Evolutionary conservation across 2,329 filamentous ascomycete genomes (phyloP), one percentile per base, ranked within the genome.

Genomic region (Ramularia collo-cygni): DNA sequence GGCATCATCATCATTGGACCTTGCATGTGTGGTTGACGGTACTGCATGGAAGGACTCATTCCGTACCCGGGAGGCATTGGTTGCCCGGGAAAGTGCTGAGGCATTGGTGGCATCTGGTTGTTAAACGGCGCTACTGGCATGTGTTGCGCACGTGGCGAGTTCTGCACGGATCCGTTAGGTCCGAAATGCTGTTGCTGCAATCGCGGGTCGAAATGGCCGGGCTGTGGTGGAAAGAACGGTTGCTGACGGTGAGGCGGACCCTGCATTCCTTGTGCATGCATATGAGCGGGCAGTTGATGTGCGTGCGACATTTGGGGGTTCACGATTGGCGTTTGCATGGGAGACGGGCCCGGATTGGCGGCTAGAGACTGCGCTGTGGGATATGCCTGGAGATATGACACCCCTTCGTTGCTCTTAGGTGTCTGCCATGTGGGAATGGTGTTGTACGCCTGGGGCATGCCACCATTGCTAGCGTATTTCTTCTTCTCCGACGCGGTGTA

Each of bases 371-470:
- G 69, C 52, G 79, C 65, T 35, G 77, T 74, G 52, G 93, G 86
- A 62, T 95, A 92, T 56, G 85, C 79, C 53, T 90, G 78, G 36
- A 78, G 76, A 61, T 89, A 94, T 0, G 78, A 85, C 55, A 84
- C 85, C 49, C 93, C 85, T 30, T 76, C 71, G 49, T 86, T 83
- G 14, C 81, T 79, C 35, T 77, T 68, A 16, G 79, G 66, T 44
- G 80, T 77, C 45, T 83, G 80, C 90, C 92, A 98, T 1, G 83
- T 89, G 1, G 88, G 88, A 8, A 74, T 70, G 1, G 92, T 96
- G 53, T 87, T 82, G 63, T 83, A 95, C 3, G 90, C 81, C 18
- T 83, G 83, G 27, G 83, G 83, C 38, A 95, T 76, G n/a, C 87
- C 88, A 33, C 81, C 82, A 56, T 92, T 94, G 42, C 79, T 75